phyloP scores from a whole-genome alignment of 2,329 filamentous ascomycete species.

The Periconia sp. region DNA sequence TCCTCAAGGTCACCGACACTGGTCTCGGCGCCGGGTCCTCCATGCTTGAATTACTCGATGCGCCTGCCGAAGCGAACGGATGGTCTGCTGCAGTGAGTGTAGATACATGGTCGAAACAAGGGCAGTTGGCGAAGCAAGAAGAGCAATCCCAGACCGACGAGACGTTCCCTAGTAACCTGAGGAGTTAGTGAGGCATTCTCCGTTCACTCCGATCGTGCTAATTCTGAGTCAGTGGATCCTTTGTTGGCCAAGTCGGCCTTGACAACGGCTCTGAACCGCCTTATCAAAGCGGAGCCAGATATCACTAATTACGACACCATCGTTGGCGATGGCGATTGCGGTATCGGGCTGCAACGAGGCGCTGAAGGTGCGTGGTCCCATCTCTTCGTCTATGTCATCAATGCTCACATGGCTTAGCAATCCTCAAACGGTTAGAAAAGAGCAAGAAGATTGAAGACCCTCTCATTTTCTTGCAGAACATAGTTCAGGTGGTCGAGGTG shows the following conservation, averaged over 20 bases:
- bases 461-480: slow-evolving; percentile 64
- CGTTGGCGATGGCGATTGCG: slow-evolving; percentile 90
- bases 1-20: slow-evolving; percentile 68
- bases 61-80: slow-evolving; percentile 69
- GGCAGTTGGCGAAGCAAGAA: slow-evolving; percentile 50
- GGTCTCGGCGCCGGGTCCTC: slow-evolving; percentile 63
- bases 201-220: slow-evolving; percentile 9
- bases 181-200: slow-evolving; percentile 45
- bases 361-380: slow-evolving; percentile 66
- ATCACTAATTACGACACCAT: slow-evolving; percentile 76
- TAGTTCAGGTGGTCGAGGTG: slow-evolving; percentile 69
- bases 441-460: slow-evolving; percentile 61
- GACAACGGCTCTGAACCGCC: slow-evolving; percentile 61
- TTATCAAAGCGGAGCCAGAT: slow-evolving; percentile 69
- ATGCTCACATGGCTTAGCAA: slow-evolving; percentile 40
- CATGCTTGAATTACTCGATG: slow-evolving; percentile 72
- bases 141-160: slow-evolving; percentile 50
- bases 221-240: slow-evolving; percentile 56
- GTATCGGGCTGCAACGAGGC: slow-evolving; percentile 82
- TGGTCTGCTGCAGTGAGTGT: slow-evolving; percentile 68
- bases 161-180: slow-evolving; percentile 60
- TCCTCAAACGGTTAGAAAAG: slow-evolving; percentile 50
- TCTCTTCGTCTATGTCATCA: slow-evolving; percentile 34
- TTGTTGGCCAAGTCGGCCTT: slow-evolving; percentile 59
- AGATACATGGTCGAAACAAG: slow-evolving; percentile 63